phyloP scores from a whole-genome alignment of 352 stramenopile genomes.

The Globisporangium barbulae region DNA sequence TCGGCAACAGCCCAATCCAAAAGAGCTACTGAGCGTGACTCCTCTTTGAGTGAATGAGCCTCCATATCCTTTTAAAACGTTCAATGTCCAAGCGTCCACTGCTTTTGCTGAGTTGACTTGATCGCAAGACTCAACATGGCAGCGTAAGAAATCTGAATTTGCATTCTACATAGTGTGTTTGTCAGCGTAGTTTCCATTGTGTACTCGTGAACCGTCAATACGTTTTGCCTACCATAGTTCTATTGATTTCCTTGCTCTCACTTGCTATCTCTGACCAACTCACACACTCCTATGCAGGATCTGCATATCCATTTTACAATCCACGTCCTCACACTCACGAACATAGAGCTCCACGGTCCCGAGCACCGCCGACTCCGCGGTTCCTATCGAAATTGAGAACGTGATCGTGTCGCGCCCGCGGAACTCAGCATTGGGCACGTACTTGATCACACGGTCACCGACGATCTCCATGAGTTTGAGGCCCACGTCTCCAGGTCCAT shows the following conservation, averaged over 20 bases:
- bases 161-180: no score
- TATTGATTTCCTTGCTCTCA: neutral
- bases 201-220: no score
- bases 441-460: slow-evolving; percentile 47
- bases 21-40: slow-evolving; percentile 1
- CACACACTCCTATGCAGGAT: slow-evolving; percentile 13
- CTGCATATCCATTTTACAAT: slow-evolving; percentile 23
- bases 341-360: slow-evolving; percentile 60
- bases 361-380: slow-evolving; percentile 35
- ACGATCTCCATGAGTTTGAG: slow-evolving; percentile 42
- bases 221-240: neutral
- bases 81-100: neutral
- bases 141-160: no score
- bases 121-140: neutral
- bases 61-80: neutral
- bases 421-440: slow-evolving; percentile 50
- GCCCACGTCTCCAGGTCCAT: slow-evolving; percentile 42
- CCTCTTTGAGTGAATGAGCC: neutral
- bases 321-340: slow-evolving; percentile 43
- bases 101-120: neutral
- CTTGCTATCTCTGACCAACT: neutral
- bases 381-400: slow-evolving; percentile 47
- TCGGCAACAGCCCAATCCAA: slow-evolving; percentile 4
- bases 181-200: no score
- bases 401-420: slow-evolving; percentile 53